A percentile compares a stretch with the other conserved stretches of the same genome.
Conservation (phyloP, 306 rosid genomes). For the Ormosia emarginata region DNA sequence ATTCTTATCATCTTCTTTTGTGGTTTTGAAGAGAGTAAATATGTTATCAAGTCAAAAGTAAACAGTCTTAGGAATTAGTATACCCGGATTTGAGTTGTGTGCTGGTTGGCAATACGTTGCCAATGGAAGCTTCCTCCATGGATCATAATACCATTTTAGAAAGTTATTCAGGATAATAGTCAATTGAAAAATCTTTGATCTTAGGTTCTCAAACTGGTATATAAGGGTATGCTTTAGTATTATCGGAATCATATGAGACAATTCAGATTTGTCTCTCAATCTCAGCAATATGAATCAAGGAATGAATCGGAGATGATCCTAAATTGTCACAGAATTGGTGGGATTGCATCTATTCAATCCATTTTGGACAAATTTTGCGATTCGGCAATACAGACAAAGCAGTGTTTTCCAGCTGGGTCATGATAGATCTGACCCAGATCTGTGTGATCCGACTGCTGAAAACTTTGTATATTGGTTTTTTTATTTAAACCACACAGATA, state of each 20-base stretch:
- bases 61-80: not conserved
- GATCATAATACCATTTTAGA: not conserved
- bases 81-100: not conserved
- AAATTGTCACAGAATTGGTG: not conserved
- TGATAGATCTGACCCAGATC: not conserved
- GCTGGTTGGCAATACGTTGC: not conserved
- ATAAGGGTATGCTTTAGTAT: not conserved
- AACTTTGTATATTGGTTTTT: not conserved
- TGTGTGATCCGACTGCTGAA: not conserved
- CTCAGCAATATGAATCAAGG: not conserved
- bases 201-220: slow-evolving; percentile 4
- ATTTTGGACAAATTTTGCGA: not conserved
- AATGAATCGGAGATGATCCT: not conserved
- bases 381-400: not conserved
- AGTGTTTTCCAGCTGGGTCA: not conserved
- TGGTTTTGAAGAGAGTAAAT: not conserved
- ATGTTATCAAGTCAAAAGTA: not conserved
- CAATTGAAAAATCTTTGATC: not conserved
- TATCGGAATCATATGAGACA: not conserved
- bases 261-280: not conserved
- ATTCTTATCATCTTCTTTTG: slow-evolving; percentile 2
- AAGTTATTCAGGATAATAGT: not conserved
- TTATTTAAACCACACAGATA: not conserved
- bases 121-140: not conserved
- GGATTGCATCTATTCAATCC: not conserved